Percentiles rank a stretch among this genome's conserved stretches.
Conservation (phyloP, 208 protist genomes). For the Trichomonas gallinae region DNA sequence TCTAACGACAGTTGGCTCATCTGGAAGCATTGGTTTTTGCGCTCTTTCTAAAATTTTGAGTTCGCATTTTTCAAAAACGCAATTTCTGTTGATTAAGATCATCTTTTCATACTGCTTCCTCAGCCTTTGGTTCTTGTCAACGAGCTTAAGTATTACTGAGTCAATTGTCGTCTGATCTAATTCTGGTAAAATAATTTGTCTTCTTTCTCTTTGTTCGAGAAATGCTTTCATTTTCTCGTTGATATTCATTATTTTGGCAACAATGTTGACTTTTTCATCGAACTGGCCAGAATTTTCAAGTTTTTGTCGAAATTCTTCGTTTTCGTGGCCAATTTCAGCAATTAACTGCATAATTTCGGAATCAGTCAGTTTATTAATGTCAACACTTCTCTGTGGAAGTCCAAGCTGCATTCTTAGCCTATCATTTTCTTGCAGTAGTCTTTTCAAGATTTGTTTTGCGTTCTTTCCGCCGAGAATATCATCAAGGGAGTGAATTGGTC, state of each 20-base stretch:
- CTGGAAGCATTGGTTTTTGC: not conserved
- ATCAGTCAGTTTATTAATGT: not conserved
- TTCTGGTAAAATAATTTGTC: not conserved
- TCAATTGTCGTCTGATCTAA: not conserved
- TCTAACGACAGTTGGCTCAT: not conserved
- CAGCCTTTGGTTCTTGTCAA: not conserved
- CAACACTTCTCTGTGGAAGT: not conserved
- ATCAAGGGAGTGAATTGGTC: not conserved
- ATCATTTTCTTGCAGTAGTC: not conserved
- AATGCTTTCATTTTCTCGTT: not conserved
- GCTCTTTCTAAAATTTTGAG: not conserved
- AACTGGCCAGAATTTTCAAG: not conserved
- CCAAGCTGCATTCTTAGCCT: not conserved
- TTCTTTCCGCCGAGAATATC: not conserved
- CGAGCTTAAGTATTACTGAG: not conserved
- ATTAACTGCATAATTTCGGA: not conserved
- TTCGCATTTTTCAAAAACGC: not conserved
- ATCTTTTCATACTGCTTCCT: not conserved
- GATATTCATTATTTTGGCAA: not conserved
- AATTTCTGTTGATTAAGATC: not conserved
- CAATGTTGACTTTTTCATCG: not conserved
- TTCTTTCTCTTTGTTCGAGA: not conserved
- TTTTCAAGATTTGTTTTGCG: not conserved
- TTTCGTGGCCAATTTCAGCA: not conserved
- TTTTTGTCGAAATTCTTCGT: not conserved